These are phyloP conservation scores for Ricinus communis DNA, from an alignment of 345 rosid species.

Conservation along the genomic window DNA sequence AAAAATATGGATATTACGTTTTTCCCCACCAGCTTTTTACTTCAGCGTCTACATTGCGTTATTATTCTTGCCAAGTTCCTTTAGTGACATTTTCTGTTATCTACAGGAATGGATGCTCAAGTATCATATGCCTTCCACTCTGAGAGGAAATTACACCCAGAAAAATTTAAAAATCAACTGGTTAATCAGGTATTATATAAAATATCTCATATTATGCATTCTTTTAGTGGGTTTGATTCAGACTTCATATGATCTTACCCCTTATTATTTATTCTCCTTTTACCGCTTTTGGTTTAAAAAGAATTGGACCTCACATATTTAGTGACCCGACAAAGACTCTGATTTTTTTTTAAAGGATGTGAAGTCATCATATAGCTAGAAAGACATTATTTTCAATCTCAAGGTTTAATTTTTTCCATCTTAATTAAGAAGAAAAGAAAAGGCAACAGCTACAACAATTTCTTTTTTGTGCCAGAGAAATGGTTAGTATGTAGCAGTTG, in stretches of 20 bases:
- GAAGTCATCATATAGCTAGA: not conserved
- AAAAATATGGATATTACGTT: too few relatives aligned
- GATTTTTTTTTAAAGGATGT: not conserved
- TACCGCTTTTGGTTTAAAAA: not conserved
- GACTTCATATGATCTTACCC: not conserved
- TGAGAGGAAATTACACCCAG: constrained; percentile 64
- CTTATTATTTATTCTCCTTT: not conserved
- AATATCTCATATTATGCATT: not conserved
- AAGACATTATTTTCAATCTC: not conserved
- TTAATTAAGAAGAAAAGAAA: too few relatives aligned
- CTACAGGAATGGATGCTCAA: constrained; percentile 77
- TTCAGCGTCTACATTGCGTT: not conserved
- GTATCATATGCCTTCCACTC: constrained; percentile 73
- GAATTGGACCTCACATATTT: not conserved
- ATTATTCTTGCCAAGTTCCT: not conserved
- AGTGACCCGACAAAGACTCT: not conserved
- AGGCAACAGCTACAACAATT: too few relatives aligned
- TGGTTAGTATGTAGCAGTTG: too few relatives aligned
- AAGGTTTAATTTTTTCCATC: too few relatives aligned
- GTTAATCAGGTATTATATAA: constrained; percentile 50
- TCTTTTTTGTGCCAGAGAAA: too few relatives aligned
- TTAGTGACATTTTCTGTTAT: constrained; percentile 9
- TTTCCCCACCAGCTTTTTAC: not conserved
- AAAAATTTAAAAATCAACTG: constrained; percentile 65
- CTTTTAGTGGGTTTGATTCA: not conserved